Base-by-base conservation (phyloP, 805 yeast species). In the Teunomyces lycoperdinae region DNA sequence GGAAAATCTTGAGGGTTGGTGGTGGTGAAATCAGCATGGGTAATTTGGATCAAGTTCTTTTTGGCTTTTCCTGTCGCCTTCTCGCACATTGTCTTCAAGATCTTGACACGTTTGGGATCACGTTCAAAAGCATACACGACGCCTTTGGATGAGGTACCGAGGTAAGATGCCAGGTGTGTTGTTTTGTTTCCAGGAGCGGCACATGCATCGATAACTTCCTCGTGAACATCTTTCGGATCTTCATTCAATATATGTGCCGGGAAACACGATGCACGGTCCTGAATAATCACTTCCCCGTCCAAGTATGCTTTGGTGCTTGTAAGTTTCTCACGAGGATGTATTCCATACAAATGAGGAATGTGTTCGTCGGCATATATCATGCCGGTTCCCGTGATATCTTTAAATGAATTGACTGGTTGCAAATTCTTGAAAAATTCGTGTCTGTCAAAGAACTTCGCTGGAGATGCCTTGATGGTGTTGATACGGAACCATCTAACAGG, bases 161-260 rank as follows among this genome's bases (percentile, higher is more conserved):
- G 66, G 44, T 79, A 71, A 0, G 94, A 81, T 0, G 97, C 96
- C 17, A 85, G 70, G 67, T 92, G 98, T 0, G 97, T 89, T 0
- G 99, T 94, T 64, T 94, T 95, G 66, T 94, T 94, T 4, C 99
- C 99, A 4, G 99, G 99, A 0, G 99, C 99, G 2, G 98, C 91
- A 69, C 97, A 91, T 1, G 97, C 86, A 68, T 94, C 99, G 40
- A 94, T 87, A 9, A 90, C 81, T 20, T 74, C 66, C 49, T 79
- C 84, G 40, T 84, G 85, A 2, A 46, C 44, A 3, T 79, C 73
- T 0, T 62, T 47, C 0, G 92, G 88, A 45, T 67, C 70, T 34
- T 56, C 50, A 51, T 80, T 74, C 42, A 94, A 67, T 26, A 94
- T 90, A 50, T 81, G 82, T 0, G 95, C 97, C 0, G 99, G 99